Evolutionary conservation across 2,329 filamentous ascomycete species (phyloP).

Genomic region (Ophiostoma quercus): DNA sequence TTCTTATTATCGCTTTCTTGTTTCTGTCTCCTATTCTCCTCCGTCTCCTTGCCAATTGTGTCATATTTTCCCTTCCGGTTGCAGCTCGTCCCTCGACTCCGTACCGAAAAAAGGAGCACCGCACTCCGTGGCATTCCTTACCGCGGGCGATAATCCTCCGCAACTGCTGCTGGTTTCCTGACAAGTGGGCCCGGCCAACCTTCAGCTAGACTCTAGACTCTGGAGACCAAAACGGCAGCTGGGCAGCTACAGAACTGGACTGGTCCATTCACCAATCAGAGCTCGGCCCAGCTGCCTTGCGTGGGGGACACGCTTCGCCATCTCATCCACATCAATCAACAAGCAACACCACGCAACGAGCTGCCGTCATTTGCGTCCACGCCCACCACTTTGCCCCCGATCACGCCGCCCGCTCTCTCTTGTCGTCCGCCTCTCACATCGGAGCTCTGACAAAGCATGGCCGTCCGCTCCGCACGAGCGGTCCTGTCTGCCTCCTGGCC

Average conservation of each 20-base stretch:
- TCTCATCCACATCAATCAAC: background rate
- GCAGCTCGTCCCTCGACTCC: background rate
- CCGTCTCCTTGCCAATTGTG: background rate
- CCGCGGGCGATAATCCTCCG: background rate
- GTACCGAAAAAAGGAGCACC: background rate
- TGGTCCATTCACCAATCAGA: background rate
- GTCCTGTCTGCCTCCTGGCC: constrained; percentile 21
- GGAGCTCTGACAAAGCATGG: constrained; percentile 21
- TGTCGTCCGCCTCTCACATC: background rate
- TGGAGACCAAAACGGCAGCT: background rate
- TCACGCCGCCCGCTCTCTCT: background rate
- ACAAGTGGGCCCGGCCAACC: background rate
- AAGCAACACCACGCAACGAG: background rate
- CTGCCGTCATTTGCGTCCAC: background rate
- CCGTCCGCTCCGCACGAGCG: constrained; percentile 18
- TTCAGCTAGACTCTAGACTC: background rate
- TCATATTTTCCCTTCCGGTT: background rate
- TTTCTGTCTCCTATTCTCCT: background rate
- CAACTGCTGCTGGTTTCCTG: background rate
- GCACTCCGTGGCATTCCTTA: background rate
- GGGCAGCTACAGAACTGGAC: too few species aligned
- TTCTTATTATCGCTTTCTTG: background rate
- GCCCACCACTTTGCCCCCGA: background rate
- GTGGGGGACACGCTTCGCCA: background rate
- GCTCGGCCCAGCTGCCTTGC: background rate